A percentile compares a stretch with the other conserved stretches of the same genome.
These are phyloP conservation scores for Termitomyces sp. DNA, from an alignment of 768 basidiomycete species.

Conservation along the genomic window DNA sequence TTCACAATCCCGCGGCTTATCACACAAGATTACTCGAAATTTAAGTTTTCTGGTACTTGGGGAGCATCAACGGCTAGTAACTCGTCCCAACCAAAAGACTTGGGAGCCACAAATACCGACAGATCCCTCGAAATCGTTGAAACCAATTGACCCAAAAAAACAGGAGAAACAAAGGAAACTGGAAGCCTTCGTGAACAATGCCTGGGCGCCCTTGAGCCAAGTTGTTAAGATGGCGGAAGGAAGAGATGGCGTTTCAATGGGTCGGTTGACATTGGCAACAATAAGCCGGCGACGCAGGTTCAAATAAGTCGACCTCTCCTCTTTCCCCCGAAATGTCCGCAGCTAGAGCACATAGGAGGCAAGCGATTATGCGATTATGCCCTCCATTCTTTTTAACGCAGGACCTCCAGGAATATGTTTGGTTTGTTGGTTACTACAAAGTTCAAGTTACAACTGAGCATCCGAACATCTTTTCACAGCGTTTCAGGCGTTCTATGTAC, in stretches of 20 bases:
- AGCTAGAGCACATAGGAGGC: not conserved
- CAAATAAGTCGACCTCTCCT: not conserved
- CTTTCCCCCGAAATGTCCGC: not conserved
- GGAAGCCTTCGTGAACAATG: slow-evolving; percentile 29
- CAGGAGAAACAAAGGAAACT: slow-evolving; percentile 13
- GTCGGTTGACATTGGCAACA: slow-evolving; percentile 32
- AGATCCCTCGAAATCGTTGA: slow-evolving; percentile 9
- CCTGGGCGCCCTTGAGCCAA: slow-evolving; percentile 48
- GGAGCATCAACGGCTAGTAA: slow-evolving; percentile 27
- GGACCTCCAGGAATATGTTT: not conserved
- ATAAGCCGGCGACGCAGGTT: slow-evolving; percentile 10
- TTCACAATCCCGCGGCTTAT: slow-evolving; percentile 56
- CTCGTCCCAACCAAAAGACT: slow-evolving; percentile 7
- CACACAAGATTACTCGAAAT: slow-evolving; percentile 59
- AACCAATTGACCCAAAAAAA: slow-evolving; percentile 3
- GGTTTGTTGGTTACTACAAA: not conserved
- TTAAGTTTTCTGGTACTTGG: slow-evolving; percentile 35
- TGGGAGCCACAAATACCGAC: slow-evolving; percentile 38
- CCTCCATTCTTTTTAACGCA: not conserved
- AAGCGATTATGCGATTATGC: not conserved
- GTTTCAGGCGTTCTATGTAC: not conserved
- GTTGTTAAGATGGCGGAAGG: slow-evolving; percentile 59
- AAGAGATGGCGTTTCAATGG: slow-evolving; percentile 44
- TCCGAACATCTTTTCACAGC: not conserved
- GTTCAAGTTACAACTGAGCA: not conserved